Evolutionary conservation across 257 asterid species (phyloP), one percentile per base, ranked within the genome.

Genomic region (Forsythia suspensa): DNA sequence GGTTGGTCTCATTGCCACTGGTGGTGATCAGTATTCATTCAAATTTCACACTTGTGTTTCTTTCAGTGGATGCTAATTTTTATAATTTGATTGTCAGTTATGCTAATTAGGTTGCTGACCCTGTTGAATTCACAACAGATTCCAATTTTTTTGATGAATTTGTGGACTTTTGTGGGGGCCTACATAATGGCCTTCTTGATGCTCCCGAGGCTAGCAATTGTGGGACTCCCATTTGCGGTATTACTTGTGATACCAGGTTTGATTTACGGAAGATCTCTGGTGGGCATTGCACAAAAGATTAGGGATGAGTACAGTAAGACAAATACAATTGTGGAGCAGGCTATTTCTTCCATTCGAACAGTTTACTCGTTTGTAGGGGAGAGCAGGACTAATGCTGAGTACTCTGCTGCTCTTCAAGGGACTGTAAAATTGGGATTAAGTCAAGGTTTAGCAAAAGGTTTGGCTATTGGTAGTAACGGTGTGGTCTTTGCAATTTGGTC

Each of bases 371-470:
- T 93, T 48, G 98, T 86, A 0, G 97, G 95, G 3, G 99, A 95
- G 88, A 82, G 77, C 66, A 92, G 84, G 84, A 90, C 94, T 0
- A 73, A 85, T 0, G 85, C 72, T 8, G 76, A 81, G 0, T 95
- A 92, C 71, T 91, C 97, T 3, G 78, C 72, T 43, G 94, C 99
- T 40, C 95, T 95, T 20, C 87, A 91, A 37, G 99, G 92, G 73
- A 86, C 96, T 2, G 90, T 90, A 6, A 88, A 86, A 41, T 79
- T 93, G 71, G 98, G 99, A 10, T 59, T 89, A 12, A 78, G 83
- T 63, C 99, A 95, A 81, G 99, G 99, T 16, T 87, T 93, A 8
- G 94, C 96, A 6, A 95, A 95, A 85, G 99, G 99, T 7, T 80
- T 95, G 77, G 97, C 98, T 4, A 86, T 95, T 36, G 99, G 99